These are phyloP conservation scores for Prunus mume DNA, from an alignment of 306 rosid genomes.

Conservation along the genomic window DNA sequence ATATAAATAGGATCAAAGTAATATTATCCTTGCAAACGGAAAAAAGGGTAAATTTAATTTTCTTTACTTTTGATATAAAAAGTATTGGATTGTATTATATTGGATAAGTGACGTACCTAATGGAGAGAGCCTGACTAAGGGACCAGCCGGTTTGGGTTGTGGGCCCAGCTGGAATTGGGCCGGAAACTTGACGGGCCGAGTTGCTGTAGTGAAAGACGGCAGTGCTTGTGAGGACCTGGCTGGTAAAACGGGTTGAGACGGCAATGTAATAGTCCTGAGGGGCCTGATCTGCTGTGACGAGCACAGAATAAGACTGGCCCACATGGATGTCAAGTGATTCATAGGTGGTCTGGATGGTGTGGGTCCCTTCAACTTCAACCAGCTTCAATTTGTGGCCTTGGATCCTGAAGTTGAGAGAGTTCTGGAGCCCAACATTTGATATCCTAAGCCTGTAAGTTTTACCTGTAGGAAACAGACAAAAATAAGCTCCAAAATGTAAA, in stretches of 20 bases:
- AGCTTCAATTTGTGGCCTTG: constrained; percentile 69
- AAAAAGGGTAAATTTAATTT: no score
- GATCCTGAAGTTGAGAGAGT: constrained; percentile 79
- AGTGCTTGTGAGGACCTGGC: constrained; percentile 45
- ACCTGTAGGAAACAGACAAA: constrained; percentile 34
- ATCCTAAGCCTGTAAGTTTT: constrained; percentile 91
- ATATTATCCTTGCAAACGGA: no score
- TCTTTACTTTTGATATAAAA: no score
- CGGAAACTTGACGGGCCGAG: constrained; percentile 49
- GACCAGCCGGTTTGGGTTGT: constrained; percentile 72
- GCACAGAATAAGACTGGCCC: constrained; percentile 88
- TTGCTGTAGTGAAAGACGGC: constrained; percentile 69
- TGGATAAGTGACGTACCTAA: constrained; percentile 39
- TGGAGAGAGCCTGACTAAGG: constrained; percentile 71
- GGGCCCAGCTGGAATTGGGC: constrained; percentile 71
- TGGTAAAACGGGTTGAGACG: constrained; percentile 67
- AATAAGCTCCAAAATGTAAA: not conserved
- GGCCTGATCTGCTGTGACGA: constrained; percentile 79
- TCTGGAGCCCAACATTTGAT: constrained; percentile 79
- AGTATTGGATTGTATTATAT: no score
- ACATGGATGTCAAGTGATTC: constrained; percentile 81
- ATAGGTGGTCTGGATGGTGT: constrained; percentile 72
- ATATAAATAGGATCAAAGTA: no score
- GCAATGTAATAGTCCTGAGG: constrained; percentile 68
- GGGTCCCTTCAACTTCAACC: constrained; percentile 96